Evolutionary conservation across 164 flowering plant genomes (phyloP), one percentile per base, ranked within the genome.

Genomic region (Cinnamomum chago): DNA sequence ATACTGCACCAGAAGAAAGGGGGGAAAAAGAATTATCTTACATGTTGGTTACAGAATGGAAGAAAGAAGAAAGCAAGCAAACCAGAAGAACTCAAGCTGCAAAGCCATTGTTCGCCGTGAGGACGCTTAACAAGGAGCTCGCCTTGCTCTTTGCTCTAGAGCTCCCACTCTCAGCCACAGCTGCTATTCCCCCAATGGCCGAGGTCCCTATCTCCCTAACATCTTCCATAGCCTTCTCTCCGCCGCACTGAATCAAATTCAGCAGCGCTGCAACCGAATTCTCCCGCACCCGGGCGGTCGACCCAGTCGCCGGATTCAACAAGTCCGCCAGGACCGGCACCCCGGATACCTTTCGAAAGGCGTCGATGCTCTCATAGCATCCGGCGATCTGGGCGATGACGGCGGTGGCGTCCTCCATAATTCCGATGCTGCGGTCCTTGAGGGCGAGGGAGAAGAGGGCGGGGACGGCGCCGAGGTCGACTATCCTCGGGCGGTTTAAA

Each of bases 311-410:
- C 0, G 69, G 58, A 47, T 91, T 94, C 76, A 95, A 68, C 85
- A 95, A 74, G 71, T 92, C 99, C 74, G 82, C 85, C 87, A 95
- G 77, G 51, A 92, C 88, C 72, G 81, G 77, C 24, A 90, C 70
- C 30, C 98, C 99, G 0, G 84, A 74, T 2, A 83, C 93, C 86
- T 76, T 85, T 78, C 85, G 71, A 71, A 93, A 88, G 6, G 84
- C 97, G 22, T 85, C 90, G 23, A 79, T 83, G 55, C 90, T 83
- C 85, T 87, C 98, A 75, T 83, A 85, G 76, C 98, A 91, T 10
- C 95, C 98, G 2, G 97, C 97, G 0, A 95, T 76, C 78, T 95
- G 99, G 27, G 97, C 99, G n/a, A 92, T 80, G 75, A 95, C 97
- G 62, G 99, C 99, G 9, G 93, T 86, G 1, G 94, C 90, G 62